These are phyloP conservation scores for Beauveria asiatica DNA, from an alignment of 2,329 filamentous ascomycete genomes.

Conservation along the genomic window DNA sequence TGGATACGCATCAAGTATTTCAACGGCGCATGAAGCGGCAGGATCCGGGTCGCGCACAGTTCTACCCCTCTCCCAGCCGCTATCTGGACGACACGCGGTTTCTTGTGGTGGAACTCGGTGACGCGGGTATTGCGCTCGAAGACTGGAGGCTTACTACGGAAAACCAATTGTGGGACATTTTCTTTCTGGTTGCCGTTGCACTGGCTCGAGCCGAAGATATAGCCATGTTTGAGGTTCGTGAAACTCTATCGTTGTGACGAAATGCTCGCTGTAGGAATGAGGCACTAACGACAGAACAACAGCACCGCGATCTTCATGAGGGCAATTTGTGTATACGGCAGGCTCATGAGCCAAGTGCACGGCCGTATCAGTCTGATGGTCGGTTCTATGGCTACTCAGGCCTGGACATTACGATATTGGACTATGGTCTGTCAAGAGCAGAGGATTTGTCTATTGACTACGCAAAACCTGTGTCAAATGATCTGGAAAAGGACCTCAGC, in stretches of 20 bases:
- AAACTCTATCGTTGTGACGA: too few relatives aligned
- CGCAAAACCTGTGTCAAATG: conserved; percentile 39
- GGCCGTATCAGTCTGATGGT: conserved; percentile 22
- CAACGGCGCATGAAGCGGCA: conserved; percentile 45
- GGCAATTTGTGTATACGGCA: conserved; percentile 53
- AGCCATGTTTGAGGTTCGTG: conserved; percentile 49
- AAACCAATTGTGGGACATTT: conserved; percentile 54
- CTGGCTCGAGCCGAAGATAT: conserved; percentile 50
- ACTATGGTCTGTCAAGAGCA: conserved; percentile 57
- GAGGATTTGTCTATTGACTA: conserved; percentile 31
- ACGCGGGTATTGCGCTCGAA: conserved; percentile 52
- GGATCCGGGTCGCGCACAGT: conserved; percentile 49
- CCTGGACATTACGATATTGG: conserved; percentile 55
- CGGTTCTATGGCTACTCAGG: conserved; percentile 49
- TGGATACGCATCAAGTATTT: conserved; percentile 52
- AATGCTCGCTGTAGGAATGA: not conserved
- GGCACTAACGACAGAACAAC: conserved; percentile 13
- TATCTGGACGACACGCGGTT: conserved; percentile 52
- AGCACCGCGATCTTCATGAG: conserved; percentile 59
- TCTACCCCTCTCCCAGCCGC: conserved; percentile 52
- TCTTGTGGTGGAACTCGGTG: conserved; percentile 53
- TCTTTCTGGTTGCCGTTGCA: conserved; percentile 51
- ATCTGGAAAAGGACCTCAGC: conserved; percentile 51
- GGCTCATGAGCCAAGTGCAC: conserved; percentile 25
- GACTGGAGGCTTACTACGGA: conserved; percentile 42